phyloP scores from a whole-genome alignment of 805 yeast genomes.

The Candida golubevii region DNA sequence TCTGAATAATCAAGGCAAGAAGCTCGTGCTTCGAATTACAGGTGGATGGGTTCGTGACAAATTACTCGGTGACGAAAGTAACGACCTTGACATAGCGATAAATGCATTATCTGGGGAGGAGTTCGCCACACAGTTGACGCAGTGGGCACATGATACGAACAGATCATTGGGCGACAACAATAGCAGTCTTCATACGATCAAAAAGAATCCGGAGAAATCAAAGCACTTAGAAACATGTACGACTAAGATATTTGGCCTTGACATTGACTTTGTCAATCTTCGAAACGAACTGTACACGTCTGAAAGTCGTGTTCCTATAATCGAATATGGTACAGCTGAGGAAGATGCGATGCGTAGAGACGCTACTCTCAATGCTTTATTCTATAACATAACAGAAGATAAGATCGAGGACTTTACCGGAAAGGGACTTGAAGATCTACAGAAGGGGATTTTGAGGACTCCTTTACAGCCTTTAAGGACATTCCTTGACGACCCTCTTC shows the following conservation, averaged over 20 bases:
- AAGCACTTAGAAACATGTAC: slow-evolving; percentile 97
- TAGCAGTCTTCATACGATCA: slow-evolving; percentile 68
- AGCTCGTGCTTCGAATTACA: slow-evolving; percentile 70
- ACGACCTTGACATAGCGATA: slow-evolving; percentile 91
- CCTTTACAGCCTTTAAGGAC: slow-evolving; percentile 85
- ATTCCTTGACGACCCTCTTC: slow-evolving; percentile 88
- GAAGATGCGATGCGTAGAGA: slow-evolving; percentile 93
- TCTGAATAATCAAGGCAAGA: slow-evolving; percentile 2
- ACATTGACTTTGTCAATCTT: slow-evolving; percentile 89
- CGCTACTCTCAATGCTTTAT: slow-evolving; percentile 90
- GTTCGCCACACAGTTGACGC: slow-evolving; percentile 66
- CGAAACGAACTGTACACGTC: slow-evolving; percentile 82
- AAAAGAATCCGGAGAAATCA: slow-evolving; percentile 90
- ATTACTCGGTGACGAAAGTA: slow-evolving; percentile 69
- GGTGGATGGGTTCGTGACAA: slow-evolving; percentile 99
- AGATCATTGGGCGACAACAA: slow-evolving; percentile 21
- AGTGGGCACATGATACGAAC: slow-evolving; percentile 36
- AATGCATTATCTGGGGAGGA: slow-evolving; percentile 80
- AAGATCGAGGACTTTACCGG: slow-evolving; percentile 83
- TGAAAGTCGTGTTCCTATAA: slow-evolving; percentile 80
- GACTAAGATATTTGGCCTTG: slow-evolving; percentile 76
- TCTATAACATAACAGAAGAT: slow-evolving; percentile 69
- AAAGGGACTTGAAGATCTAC: slow-evolving; percentile 68
- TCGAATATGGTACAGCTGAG: slow-evolving; percentile 81
- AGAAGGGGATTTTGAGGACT: slow-evolving; percentile 70